Percentiles rank a stretch among this genome's conserved stretches.
phyloP scores from a whole-genome alignment of 805 yeast species.

The Candida michaelii region DNA sequence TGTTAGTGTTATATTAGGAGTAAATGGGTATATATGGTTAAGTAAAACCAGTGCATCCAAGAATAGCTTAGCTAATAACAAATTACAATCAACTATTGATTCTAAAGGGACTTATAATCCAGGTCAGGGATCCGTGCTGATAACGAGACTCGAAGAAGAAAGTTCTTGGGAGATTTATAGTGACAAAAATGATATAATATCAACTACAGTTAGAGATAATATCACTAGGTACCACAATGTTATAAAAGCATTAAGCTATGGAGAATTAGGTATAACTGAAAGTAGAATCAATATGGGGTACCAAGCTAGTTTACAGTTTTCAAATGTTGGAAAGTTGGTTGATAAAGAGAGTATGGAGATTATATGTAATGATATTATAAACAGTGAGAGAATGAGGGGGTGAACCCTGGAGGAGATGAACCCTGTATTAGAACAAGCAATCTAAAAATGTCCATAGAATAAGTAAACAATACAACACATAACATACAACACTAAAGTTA shows the following conservation, averaged over 20 bases:
- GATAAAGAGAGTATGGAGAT: conserved; percentile 71
- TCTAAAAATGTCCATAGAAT: too few species aligned
- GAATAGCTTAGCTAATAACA: conserved; percentile 25
- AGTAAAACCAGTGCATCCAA: conserved; percentile 52
- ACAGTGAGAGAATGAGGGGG: conserved; percentile 76
- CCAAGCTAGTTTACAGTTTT: conserved; percentile 83
- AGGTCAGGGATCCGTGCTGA: conserved; percentile 62
- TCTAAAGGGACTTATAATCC: conserved; percentile 44
- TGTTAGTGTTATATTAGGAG: conserved; percentile 86
- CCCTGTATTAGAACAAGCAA: too few species aligned
- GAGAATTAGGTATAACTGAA: conserved; percentile 86
- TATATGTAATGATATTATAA: conserved; percentile 71
- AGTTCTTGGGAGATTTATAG: conserved; percentile 94
- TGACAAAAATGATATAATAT: conserved; percentile 79
- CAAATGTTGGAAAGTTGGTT: conserved; percentile 65
- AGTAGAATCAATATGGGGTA: conserved; percentile 76
- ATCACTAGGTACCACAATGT: conserved; percentile 87
- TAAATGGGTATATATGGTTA: conserved; percentile 93
- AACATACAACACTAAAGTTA: too few species aligned
- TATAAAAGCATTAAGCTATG: conserved; percentile 73
- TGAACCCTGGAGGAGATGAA: too few species aligned
- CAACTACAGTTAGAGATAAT: conserved; percentile 60
- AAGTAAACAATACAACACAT: too few species aligned
- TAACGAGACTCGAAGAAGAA: conserved; percentile 88
- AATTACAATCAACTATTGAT: conserved; percentile 41